Conservation (phyloP, 1,139 yeast genomes). For the Saccharomycopsis hybrid region DNA sequence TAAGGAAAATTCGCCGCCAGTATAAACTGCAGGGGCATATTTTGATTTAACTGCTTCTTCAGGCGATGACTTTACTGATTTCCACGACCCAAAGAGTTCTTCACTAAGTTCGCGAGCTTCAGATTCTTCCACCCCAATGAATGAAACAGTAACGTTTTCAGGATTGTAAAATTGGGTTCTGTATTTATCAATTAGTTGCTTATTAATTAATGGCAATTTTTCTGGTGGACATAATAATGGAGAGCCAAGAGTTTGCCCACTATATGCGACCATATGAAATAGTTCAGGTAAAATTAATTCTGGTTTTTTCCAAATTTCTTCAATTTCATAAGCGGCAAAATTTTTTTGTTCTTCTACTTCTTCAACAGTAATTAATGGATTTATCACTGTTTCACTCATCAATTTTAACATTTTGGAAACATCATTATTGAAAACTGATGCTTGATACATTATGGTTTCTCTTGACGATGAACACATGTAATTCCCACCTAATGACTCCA, state of each 20-base stretch:
- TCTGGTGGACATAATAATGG: constrained; percentile 82
- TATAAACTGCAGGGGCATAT: constrained; percentile 50
- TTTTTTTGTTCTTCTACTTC: constrained; percentile 71
- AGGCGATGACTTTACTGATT: constrained; percentile 27
- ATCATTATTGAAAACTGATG: constrained; percentile 84
- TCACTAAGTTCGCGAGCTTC: constrained; percentile 61
- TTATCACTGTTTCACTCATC: constrained; percentile 71
- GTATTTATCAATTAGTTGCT: constrained; percentile 51
- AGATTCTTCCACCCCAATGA: constrained; percentile 78
- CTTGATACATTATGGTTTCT: constrained; percentile 89
- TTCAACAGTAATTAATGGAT: constrained; percentile 59
- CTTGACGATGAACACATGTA: constrained; percentile 91
- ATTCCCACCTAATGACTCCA: constrained; percentile 86
- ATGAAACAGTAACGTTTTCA: constrained; percentile 75
- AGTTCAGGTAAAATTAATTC: constrained; percentile 84
- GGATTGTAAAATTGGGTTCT: constrained; percentile 71
- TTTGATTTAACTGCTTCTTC: constrained; percentile 27
- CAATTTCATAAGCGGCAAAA: constrained; percentile 76
- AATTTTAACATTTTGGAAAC: constrained; percentile 76
- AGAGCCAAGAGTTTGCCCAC: constrained; percentile 68
- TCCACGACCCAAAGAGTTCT: constrained; percentile 56
- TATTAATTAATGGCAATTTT: constrained; percentile 48
- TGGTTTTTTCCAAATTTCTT: constrained; percentile 78
- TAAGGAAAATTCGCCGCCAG: constrained; percentile 71
- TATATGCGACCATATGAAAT: constrained; percentile 75